Conservation (phyloP, 371 early-diverging fungal species). For the Zopfochytrium polystomum region DNA sequence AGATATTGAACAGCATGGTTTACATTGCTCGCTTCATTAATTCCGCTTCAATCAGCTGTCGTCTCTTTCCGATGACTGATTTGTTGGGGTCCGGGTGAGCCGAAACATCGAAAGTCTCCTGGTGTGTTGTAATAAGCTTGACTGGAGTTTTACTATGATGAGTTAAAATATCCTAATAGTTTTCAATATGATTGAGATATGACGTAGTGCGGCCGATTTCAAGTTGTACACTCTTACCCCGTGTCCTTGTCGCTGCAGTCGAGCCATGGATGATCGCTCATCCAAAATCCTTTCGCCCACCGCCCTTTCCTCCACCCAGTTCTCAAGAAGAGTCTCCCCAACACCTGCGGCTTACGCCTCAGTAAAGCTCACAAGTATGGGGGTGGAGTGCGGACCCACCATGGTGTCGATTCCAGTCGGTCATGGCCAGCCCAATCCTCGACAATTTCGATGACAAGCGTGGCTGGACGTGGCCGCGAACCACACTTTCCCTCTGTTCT, state of each 20-base stretch:
- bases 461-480: no score
- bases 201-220: neutral
- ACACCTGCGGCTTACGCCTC: no score
- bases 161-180: conserved; percentile 26
- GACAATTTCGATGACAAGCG: no score
- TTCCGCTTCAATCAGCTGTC: conserved; percentile 37
- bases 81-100: conserved; percentile 13
- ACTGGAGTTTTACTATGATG: conserved; percentile 6
- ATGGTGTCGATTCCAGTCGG: conserved; percentile 49
- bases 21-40: conserved; percentile 40
- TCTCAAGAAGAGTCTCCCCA: conserved; percentile 47
- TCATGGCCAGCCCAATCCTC: no score
- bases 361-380: no score
- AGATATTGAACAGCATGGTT: neutral
- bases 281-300: conserved; percentile 28
- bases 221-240: conserved; percentile 14
- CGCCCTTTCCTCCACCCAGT: conserved; percentile 56
- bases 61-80: conserved; percentile 21
- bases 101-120: conserved; percentile 9
- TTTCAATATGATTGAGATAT: no score
- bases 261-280: conserved; percentile 25
- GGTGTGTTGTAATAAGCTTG: conserved; percentile 13
- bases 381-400: no score
- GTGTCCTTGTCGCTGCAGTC: conserved; percentile 33
- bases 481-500: no score